Percentiles rank a stretch among this genome's conserved stretches.
These are phyloP conservation scores for Albatrellus ellisii DNA, from an alignment of 768 basidiomycete species.

Conservation along the genomic window DNA sequence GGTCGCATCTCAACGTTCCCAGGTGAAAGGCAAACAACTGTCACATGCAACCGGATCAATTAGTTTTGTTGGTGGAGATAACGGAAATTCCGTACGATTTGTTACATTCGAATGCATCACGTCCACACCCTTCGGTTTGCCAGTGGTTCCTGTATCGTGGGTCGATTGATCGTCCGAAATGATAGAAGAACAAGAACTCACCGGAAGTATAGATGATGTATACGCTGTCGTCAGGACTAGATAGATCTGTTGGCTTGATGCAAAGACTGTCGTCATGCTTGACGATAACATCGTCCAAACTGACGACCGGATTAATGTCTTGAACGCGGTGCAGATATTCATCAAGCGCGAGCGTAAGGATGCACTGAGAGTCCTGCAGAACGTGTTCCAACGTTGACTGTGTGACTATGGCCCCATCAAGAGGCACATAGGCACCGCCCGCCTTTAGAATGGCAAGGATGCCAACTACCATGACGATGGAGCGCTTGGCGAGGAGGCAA, in stretches of 20 bases:
- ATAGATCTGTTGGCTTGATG: slow-evolving; percentile 1
- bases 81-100: slow-evolving; percentile 29
- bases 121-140: slow-evolving; percentile 46
- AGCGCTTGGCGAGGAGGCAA: slow-evolving; percentile 41
- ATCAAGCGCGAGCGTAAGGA: slow-evolving; percentile 28
- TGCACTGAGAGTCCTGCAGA: slow-evolving; percentile 31
- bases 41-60: neutral
- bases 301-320: slow-evolving; percentile 9
- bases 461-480: slow-evolving; percentile 37
- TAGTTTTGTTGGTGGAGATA: neutral
- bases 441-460: slow-evolving; percentile 44
- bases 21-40: slow-evolving; percentile 32
- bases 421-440: slow-evolving; percentile 44
- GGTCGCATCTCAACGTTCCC: slow-evolving; percentile 49
- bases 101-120: slow-evolving; percentile 47
- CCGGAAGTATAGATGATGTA: slow-evolving; percentile 56
- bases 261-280: neutral
- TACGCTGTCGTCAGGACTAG: slow-evolving; percentile 24
- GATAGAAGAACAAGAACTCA: slow-evolving; percentile 17
- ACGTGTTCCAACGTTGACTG: slow-evolving; percentile 39
- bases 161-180: neutral
- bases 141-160: slow-evolving; percentile 33
- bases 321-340: slow-evolving; percentile 15
- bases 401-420: slow-evolving; percentile 46
- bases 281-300: slow-evolving; percentile 15